phyloP scores from a whole-genome alignment of 2,329 filamentous ascomycete species.

The Fusarium udum region DNA sequence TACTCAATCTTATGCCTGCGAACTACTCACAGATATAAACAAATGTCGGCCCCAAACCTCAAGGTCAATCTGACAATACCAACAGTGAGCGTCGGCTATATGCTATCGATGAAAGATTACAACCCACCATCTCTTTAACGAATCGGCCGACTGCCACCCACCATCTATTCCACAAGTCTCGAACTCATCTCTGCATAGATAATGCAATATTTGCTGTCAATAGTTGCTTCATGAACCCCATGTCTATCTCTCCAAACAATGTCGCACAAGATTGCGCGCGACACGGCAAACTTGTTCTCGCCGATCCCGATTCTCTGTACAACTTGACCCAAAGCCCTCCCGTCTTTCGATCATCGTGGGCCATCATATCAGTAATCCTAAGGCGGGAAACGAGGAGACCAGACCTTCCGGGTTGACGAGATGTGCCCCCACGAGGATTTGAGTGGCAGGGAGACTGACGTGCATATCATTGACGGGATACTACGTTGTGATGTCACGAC shows the following conservation, averaged over 20 bases:
- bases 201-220: conserved; percentile 70
- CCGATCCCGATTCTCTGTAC: conserved; percentile 73
- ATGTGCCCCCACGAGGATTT: conserved; percentile 69
- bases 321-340: conserved; percentile 55
- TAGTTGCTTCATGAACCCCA: conserved; percentile 63
- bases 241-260: conserved; percentile 70
- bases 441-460: conserved; percentile 69
- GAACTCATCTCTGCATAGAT: conserved; percentile 74
- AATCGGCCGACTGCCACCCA: neutral
- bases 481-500: conserved; percentile 88
- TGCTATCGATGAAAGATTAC: neutral
- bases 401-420: neutral
- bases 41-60: neutral
- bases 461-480: conserved; percentile 79
- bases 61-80: neutral
- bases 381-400: neutral
- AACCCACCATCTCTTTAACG: neutral
- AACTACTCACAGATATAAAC: neutral
- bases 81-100: neutral
- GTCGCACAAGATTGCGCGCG: conserved; percentile 74
- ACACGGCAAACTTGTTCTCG: conserved; percentile 71
- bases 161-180: conserved; percentile 74
- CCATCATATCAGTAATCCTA: neutral
- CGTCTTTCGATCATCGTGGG: neutral
- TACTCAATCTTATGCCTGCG: neutral